These are phyloP conservation scores for Verticillium longisporum DNA, from an alignment of 2,329 filamentous ascomycete genomes.

Conservation along the genomic window DNA sequence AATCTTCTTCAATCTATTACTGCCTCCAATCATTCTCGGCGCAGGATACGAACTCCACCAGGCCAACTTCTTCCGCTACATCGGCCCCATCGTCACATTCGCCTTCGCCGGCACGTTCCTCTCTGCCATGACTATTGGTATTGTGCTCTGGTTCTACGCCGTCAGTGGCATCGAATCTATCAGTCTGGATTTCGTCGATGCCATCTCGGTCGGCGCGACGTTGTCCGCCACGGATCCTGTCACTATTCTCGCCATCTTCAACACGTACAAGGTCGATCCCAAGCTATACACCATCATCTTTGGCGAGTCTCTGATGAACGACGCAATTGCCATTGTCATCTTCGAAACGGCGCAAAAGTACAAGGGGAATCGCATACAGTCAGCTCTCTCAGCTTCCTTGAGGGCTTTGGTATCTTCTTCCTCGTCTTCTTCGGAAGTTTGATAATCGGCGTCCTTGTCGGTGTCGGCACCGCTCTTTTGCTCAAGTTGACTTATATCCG, in stretches of 20 bases:
- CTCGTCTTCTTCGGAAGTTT: conserved; percentile 93
- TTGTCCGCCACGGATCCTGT: conserved; percentile 96
- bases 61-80: conserved; percentile 98
- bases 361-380: conserved; percentile 63
- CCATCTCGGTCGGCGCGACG: conserved; percentile 92
- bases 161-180: conserved; percentile 79
- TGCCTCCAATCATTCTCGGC: conserved; percentile 96
- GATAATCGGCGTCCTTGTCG: conserved; percentile 80
- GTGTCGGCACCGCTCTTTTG: conserved; percentile 77
- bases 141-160: conserved; percentile 85
- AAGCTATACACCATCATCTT: conserved; percentile 99
- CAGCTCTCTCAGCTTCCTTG: conserved; percentile 76
- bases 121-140: conserved; percentile 86
- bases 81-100: conserved; percentile 94
- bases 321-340: conserved; percentile 95
- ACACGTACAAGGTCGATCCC: conserved; percentile 97
- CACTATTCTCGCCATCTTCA: conserved; percentile 97
- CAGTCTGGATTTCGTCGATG: conserved; percentile 86
- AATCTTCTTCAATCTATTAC: conserved; percentile 97
- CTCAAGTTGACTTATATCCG: conserved; percentile 94
- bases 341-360: conserved; percentile 97
- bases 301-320: conserved; percentile 95
- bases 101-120: conserved; percentile 96
- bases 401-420: conserved; percentile 90
- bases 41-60: conserved; percentile 97